Percentiles rank a stretch among this genome's conserved stretches.
Conservation (phyloP, 805 yeast genomes). For the Candida nemodendra region DNA sequence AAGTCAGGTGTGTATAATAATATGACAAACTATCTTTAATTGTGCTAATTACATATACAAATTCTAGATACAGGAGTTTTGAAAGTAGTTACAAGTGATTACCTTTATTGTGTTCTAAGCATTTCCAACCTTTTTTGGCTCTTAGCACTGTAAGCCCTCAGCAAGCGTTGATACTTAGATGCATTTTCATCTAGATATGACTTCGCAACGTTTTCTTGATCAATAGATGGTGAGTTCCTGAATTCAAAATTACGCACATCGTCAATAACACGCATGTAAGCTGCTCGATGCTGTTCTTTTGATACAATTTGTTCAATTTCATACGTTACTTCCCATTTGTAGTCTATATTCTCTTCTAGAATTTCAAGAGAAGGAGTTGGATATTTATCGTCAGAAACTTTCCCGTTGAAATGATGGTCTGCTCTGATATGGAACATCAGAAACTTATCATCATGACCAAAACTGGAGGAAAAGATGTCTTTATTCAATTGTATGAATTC, state of each 20-base stretch:
- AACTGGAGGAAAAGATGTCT: slow-evolving; percentile 15
- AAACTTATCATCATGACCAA: slow-evolving; percentile 11
- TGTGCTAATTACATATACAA: too few relatives aligned
- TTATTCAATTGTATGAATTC: slow-evolving; percentile 20
- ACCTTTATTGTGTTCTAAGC: slow-evolving; percentile 1
- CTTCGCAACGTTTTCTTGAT: slow-evolving; percentile 3
- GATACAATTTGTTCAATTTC: slow-evolving; percentile 20
- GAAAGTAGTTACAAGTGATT: neutral
- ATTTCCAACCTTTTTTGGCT: slow-evolving; percentile 21
- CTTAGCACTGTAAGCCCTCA: slow-evolving; percentile 36
- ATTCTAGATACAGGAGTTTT: too few relatives aligned
- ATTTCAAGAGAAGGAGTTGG: slow-evolving; percentile 32
- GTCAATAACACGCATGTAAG: slow-evolving; percentile 12
- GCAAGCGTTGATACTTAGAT: slow-evolving; percentile 20
- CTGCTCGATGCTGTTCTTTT: slow-evolving; percentile 7
- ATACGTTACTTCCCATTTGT: slow-evolving; percentile 31
- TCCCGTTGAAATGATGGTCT: slow-evolving; percentile 37
- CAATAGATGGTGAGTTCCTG: neutral
- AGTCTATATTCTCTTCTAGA: slow-evolving; percentile 13
- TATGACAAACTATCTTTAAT: too few relatives aligned
- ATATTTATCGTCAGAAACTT: slow-evolving; percentile 17
- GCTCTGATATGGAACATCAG: slow-evolving; percentile 39
- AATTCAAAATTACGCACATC: slow-evolving; percentile 6
- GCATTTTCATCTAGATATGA: slow-evolving; percentile 24
- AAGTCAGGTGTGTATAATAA: too few relatives aligned